Conservation (phyloP, 2,329 filamentous ascomycete genomes). For the Aspergillus sclerotialis region DNA sequence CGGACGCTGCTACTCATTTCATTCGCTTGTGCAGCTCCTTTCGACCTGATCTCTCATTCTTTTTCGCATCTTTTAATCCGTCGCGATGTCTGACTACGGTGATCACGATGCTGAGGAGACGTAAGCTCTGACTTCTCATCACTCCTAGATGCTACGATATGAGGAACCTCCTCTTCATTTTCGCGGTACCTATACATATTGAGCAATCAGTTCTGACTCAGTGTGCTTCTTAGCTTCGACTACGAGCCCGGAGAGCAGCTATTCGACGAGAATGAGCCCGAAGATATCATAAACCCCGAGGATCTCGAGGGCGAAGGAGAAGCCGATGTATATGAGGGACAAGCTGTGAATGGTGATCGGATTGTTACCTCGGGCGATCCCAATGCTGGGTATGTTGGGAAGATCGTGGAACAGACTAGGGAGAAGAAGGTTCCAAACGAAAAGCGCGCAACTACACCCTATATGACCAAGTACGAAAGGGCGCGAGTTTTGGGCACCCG, state of each 20-base stretch:
- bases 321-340: slow-evolving; percentile 36
- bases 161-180: slow-evolving; percentile 1
- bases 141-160: slow-evolving; percentile 4
- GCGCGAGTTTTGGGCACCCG: slow-evolving; percentile 89
- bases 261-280: slow-evolving; percentile 62
- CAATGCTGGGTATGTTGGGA: slow-evolving; percentile 42
- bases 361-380: slow-evolving; percentile 45
- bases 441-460: slow-evolving; percentile 85
- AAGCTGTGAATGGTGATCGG: slow-evolving; percentile 33
- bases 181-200: background rate
- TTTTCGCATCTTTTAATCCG: slow-evolving; percentile 6
- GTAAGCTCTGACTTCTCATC: slow-evolving; percentile 37
- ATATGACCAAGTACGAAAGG: slow-evolving; percentile 99
- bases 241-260: slow-evolving; percentile 53
- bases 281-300: slow-evolving; percentile 52
- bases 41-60: slow-evolving; percentile 8
- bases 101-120: slow-evolving; percentile 56
- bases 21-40: slow-evolving; percentile 6
- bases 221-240: slow-evolving; percentile 31
- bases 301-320: slow-evolving; percentile 47
- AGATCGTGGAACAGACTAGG: slow-evolving; percentile 51
- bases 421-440: slow-evolving; percentile 88
- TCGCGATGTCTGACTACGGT: slow-evolving; percentile 66
- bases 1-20: slow-evolving; percentile 7
- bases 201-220: slow-evolving; percentile 20